A percentile compares a stretch with the other conserved stretches of the same genome.
These are phyloP conservation scores for Diutina pseudorugosa DNA, from an alignment of 1,139 yeast species.

Conservation along the genomic window DNA sequence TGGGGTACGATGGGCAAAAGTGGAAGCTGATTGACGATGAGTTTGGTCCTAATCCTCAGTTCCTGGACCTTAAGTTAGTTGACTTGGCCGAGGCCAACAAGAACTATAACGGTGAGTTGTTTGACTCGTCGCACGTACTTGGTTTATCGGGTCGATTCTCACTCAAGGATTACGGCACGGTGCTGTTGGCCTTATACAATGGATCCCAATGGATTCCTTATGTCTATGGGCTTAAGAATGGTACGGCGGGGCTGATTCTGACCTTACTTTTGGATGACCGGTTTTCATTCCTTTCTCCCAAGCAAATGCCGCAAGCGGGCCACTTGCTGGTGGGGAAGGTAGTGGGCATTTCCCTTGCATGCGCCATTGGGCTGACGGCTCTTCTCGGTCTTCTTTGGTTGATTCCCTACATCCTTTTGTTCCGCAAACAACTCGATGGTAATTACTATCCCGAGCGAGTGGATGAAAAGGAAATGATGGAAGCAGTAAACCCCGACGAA, in stretches of 20 bases:
- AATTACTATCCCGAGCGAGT: slow-evolving; percentile 27
- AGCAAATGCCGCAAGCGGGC: neutral
- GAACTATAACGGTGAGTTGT: slow-evolving; percentile 7
- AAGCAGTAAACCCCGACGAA: slow-evolving; percentile 53
- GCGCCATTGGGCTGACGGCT: slow-evolving; percentile 51
- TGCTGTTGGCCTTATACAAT: slow-evolving; percentile 59
- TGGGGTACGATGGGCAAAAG: slow-evolving; percentile 12
- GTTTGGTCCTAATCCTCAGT: neutral
- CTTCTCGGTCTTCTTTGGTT: slow-evolving; percentile 55
- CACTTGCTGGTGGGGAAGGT: slow-evolving; percentile 45
- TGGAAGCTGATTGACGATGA: neutral
- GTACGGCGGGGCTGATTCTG: slow-evolving; percentile 19
- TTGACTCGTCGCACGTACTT: slow-evolving; percentile 35
- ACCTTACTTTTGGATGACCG: slow-evolving; percentile 26
- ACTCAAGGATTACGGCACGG: slow-evolving; percentile 41
- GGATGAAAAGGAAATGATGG: slow-evolving; percentile 56
- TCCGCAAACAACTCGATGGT: slow-evolving; percentile 16
- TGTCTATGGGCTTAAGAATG: slow-evolving; percentile 19
- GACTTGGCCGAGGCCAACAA: neutral
- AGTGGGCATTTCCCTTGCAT: slow-evolving; percentile 77
- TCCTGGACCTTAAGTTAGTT: neutral
- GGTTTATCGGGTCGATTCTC: slow-evolving; percentile 52
- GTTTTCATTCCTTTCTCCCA: slow-evolving; percentile 8
- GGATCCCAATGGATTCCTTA: slow-evolving; percentile 69
- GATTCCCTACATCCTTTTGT: slow-evolving; percentile 37